Evolutionary conservation across 1,139 yeast genomes (phyloP), one percentile per base, ranked within the genome.

Genomic region (Diutina scorzettiae): DNA sequence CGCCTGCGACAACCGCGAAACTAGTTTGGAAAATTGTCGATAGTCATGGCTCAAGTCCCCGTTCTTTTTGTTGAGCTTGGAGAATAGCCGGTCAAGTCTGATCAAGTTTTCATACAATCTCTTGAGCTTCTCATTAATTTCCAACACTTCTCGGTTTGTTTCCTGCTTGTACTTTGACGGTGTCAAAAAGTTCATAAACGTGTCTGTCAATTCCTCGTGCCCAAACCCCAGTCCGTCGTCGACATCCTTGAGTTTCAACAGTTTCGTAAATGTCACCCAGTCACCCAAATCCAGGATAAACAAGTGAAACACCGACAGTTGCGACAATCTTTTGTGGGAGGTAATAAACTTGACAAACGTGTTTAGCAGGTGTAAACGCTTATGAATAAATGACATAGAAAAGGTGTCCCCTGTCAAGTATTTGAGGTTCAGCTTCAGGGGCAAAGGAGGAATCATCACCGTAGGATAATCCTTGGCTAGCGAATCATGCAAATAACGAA

Each of bases 401-500:
- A 85, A 85, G 17, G 95, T 71, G 53, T 91, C 97, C n/a, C 98
- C 98, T 36, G 95, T 87, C 44, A 91, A 69, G 57, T 91, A 91
- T 58, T 91, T 95, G 52, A 89, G 68, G 47, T 94, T 76, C 65
- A 83, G 85, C 60, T 87, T 89, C 47, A 93, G 94, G 0, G 98
- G 98, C 44, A 91, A 66, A 9, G 98, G 97, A 1, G 98, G 98
- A 0, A 91, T 77, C 30, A 91, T 76, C 45, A 83, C 71, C 2
- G 93, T 83, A 0, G 96, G 95, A 54, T 70, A 84, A 55, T 87
- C 96, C 51, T 76, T 79, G 41, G 68, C 58, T 43, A 91, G 66
- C 47, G 86, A 78, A 47, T 81, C 83, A 57, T 81, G 84, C 36
- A 91, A 69, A 49, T 81, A 78, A 45, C 81, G 73, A 59, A 91